Base-by-base conservation (phyloP, 306 rosid genomes). In the Adenanthera pavonina region DNA sequence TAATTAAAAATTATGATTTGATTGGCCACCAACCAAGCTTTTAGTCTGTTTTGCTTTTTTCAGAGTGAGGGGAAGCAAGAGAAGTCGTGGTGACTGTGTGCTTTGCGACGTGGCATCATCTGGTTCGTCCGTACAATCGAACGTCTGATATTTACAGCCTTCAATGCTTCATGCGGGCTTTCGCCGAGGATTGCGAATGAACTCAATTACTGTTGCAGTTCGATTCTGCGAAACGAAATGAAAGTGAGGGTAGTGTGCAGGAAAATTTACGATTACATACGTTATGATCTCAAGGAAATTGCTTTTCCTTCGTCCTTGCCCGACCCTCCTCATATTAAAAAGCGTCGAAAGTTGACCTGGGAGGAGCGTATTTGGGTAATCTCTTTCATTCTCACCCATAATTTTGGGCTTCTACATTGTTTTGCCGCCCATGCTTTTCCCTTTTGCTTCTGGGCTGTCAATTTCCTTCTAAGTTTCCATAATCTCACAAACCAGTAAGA, bases 231-330 rank as follows among this genome's bases (percentile, higher is more conserved):
- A 80, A 82, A 25, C 30, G 30, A 25, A 59, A 92, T 95, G 97
- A 91, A 90, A 86, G 87, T 88, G 77, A 90, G 86, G 84, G 92
- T 88, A 44, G 95, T 90, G 57, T 88, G 88, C 69, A 75, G 92
- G 84, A 91, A 95, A 81, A 17, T 93, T 56, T 88, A 84, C 17
- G 85, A 91, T 69, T 95, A 93, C 77, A 8, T 93, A 13, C 91
- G 97, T 35, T 84, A 88, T 87, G 97, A 92, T 87, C 91, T 95
- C 68, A 92, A 95, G 78, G 97, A 92, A 85, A 93, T 95, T 66
- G 94, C 94, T 51, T 91, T 93, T 49, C 97, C 99, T 2, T 93
- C 97, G 5, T 93, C 99, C 8, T 85, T 95, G 88, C 94, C 99
- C 0, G 94, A 95, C 75, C 99, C 99, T 86, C 99, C 97, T 51